Evolutionary conservation across 2,329 filamentous ascomycete species (phyloP), one percentile per base, ranked within the genome.

Genomic region (Colletotrichum sp.): DNA sequence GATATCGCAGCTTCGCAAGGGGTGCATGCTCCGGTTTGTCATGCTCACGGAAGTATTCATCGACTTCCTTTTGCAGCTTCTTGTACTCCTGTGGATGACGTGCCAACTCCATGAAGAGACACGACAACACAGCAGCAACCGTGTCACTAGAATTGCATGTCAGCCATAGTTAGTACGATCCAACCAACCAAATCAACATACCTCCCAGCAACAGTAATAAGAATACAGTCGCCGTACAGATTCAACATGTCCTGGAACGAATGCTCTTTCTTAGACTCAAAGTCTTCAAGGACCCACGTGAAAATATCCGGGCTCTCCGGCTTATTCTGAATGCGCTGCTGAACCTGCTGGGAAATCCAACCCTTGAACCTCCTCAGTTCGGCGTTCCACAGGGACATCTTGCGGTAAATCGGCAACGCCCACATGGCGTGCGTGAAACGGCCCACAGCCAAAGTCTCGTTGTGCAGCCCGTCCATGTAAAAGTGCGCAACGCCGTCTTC

Each of bases 181-280:
- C 21, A 24, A 24, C 21, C 21, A 24, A 24, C 21, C 21, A 24
- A 24, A 24, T 24, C 21, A 12, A 30, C 71, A 58, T 61, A 81
- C 82, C 81, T 82, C 58, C 82, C 82, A n/a, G 82, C 81, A 5
- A 83, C 79, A 0, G 80, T 74, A 16, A 83, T 81, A 0, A 83
- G 65, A 7, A 78, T 74, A 4, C 79, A 78, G 48, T 83, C 82
- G 3, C 78, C 81, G 5, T 79, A 66, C 0, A 83, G 73, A 26
- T 81, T 74, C 3, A 79, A 36, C 34, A 71, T 76, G 12, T 81
- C 78, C 58, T 81, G 78, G n/a, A 38, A 43, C 7, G 65, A 79
- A 38, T 34, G 75, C 4, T 70, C 28, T 2, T 75, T 24, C 48
- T 68, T 67, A 0, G 69, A 36, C 10, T 81, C 78, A 5, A 78